phyloP scores from a whole-genome alignment of 2,329 filamentous ascomycete genomes.

The Trichoderma gracile region DNA sequence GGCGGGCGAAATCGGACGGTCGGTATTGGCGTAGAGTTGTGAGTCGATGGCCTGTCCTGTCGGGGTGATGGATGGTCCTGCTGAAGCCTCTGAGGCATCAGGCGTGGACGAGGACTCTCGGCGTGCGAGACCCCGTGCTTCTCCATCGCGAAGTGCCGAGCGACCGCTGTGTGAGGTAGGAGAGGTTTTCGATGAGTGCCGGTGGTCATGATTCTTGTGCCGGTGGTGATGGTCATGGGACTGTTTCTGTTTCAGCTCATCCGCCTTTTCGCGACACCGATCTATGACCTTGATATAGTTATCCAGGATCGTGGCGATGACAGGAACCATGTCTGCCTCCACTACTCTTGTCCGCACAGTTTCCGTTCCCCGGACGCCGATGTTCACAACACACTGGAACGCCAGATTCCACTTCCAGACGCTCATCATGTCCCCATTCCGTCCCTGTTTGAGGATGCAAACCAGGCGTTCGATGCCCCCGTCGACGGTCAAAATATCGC shows the following conservation, averaged over 20 bases:
- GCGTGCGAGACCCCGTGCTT: conserved; percentile 66
- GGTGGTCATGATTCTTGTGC: conserved; percentile 53
- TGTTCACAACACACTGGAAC: conserved; percentile 98
- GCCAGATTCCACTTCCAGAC: conserved; percentile 99
- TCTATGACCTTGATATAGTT: conserved; percentile 98
- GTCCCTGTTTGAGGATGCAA: conserved; percentile 95
- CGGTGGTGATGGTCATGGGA: conserved; percentile 54
- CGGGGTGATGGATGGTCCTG: conserved; percentile 41
- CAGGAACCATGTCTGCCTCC: conserved; percentile 98
- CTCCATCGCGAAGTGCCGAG: conserved; percentile 54
- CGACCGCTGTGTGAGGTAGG: conserved; percentile 58
- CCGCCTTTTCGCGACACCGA: conserved; percentile 82
- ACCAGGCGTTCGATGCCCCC: conserved; percentile 95
- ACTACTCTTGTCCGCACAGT: conserved; percentile 91
- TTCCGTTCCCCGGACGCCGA: conserved; percentile 94
- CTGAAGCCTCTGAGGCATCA: conserved; percentile 48
- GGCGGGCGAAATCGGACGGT: conserved; percentile 30
- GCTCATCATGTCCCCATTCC: conserved; percentile 98
- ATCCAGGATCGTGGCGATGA: conserved; percentile 96
- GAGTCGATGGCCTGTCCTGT: conserved; percentile 31
- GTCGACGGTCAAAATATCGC: conserved; percentile 97
- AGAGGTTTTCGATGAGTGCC: conserved; percentile 49
- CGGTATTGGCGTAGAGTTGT: conserved; percentile 26
- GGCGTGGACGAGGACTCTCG: conserved; percentile 74
- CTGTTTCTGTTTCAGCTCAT: conserved; percentile 76